Base-by-base conservation (phyloP, 768 basidiomycete genomes). In the Sarcodon sp. region DNA sequence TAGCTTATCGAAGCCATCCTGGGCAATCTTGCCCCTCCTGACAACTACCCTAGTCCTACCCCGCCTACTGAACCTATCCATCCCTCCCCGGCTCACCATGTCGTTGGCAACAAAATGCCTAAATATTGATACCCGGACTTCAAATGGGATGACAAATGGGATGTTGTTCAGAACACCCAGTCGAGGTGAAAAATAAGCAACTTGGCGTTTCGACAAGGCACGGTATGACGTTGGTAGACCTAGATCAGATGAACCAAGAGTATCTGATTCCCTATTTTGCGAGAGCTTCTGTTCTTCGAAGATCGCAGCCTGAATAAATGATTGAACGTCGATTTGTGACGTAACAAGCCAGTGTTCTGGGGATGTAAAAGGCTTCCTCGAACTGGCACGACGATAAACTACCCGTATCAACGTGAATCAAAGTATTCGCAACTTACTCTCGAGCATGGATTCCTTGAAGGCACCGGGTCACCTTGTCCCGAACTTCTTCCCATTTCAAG, bases 91-190 rank as follows among this genome's bases (percentile, higher is more conserved):
- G 7, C 15, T 48, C 6, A 53, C 54, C 47, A 61, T 67, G 57
- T 93, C 87, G 55, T 77, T 82, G 38, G 68, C 63, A 44, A 97
- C 76, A 61, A 96, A 96, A 47, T 77, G 70, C 18, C 89, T 75
- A 66, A 97, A 94, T 43, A 97, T 89, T 35, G 79, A 75, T 9
- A 97, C 87, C n/a, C 94, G 80, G 1, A 79, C 77, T 46, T 85
- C 81, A 65, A 98, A 98, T 0, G 94, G 93, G 48, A 98, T 85
- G 5, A 90, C 80, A 65, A 96, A 96, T 0, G 93, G 94, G 49
- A 98, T 87, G 64, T 97, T 93, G 68, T 97, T 88, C 47, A 98
- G 76, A 27, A 97, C 74, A 2, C 88, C 89, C 3, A 98, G 72
- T 6, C 91, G 79, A 0, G 93, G 94, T 3, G 85, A 83, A 46